These are phyloP conservation scores for Melastoma candidum DNA, from an alignment of 441 rosid species.

Conservation along the genomic window DNA sequence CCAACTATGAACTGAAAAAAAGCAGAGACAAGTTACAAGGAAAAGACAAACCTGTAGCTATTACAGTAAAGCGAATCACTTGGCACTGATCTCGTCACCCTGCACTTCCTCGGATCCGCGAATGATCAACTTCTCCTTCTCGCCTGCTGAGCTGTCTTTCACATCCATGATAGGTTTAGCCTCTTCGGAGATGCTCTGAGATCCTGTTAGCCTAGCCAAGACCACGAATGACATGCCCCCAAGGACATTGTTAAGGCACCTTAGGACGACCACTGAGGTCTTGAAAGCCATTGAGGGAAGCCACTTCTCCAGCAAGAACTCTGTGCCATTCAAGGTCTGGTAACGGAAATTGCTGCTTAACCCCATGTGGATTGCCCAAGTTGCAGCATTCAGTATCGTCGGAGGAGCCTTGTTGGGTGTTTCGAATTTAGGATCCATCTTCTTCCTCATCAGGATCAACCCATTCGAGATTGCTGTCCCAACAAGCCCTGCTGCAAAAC, in stretches of 20 bases:
- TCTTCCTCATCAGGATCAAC: constrained; percentile 12
- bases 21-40: too few species aligned
- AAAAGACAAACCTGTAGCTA: neutral
- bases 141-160: constrained; percentile 13
- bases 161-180: constrained; percentile 9
- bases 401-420: constrained; percentile 92
- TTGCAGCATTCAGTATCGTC: constrained; percentile 61
- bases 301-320: constrained; percentile 42
- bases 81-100: constrained; percentile 1
- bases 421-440: too few species aligned
- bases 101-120: constrained; percentile 2
- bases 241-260: constrained; percentile 68
- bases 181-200: constrained; percentile 28
- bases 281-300: constrained; percentile 53
- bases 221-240: constrained; percentile 89
- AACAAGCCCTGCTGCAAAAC: constrained; percentile 85
- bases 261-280: constrained; percentile 62
- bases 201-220: constrained; percentile 82
- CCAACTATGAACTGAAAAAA: too few species aligned
- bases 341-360: constrained; percentile 90
- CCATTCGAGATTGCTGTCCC: constrained; percentile 82
- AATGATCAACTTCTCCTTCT: constrained; percentile 29
- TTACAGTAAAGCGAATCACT: neutral
- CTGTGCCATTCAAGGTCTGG: constrained; percentile 61
- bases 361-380: constrained; percentile 97